A percentile compares a stretch with the other conserved stretches of the same genome.
Conservation (phyloP, 345 rosid genomes). For the Salix viminalis region DNA sequence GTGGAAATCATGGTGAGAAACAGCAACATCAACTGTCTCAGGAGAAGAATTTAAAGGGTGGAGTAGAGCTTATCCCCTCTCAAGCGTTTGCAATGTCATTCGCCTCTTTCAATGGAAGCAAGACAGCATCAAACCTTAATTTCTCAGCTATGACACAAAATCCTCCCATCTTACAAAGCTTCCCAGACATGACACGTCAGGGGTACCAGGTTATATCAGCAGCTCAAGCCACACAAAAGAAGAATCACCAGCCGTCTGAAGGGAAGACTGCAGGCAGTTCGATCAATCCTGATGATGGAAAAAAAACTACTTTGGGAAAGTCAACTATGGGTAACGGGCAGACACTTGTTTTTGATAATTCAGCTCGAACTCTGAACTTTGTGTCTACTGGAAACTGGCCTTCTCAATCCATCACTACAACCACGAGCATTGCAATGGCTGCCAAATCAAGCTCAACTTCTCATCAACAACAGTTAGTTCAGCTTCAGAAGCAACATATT, state of each 20-base stretch:
- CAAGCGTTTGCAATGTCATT: constrained; percentile 42
- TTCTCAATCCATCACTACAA: constrained; percentile 17
- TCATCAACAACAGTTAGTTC: constrained; percentile 30
- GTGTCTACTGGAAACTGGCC: constrained; percentile 42
- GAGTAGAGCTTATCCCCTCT: constrained; percentile 31
- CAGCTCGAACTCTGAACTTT: constrained; percentile 45
- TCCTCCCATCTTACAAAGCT: constrained; percentile 29
- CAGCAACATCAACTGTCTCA: constrained; percentile 9
- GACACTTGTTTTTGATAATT: constrained; percentile 47
- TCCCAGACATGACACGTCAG: constrained; percentile 22
- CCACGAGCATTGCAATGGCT: background rate
- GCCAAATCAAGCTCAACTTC: constrained; percentile 13
- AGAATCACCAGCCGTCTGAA: constrained; percentile 37
- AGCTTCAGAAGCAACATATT: constrained; percentile 32
- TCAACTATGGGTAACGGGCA: constrained; percentile 29
- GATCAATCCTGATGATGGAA: constrained; percentile 34
- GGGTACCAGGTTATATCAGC: constrained; percentile 39
- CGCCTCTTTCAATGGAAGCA: constrained; percentile 35
- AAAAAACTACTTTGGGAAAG: constrained; percentile 32
- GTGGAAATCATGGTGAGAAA: constrained; percentile 23
- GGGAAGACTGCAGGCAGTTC: constrained; percentile 35
- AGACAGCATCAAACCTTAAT: constrained; percentile 37
- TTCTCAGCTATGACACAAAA: constrained; percentile 42
- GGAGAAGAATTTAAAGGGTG: constrained; percentile 29
- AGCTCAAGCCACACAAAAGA: constrained; percentile 32